phyloP scores from a whole-genome alignment of 805 yeast genomes.

The Spathaspora passalidarum region DNA sequence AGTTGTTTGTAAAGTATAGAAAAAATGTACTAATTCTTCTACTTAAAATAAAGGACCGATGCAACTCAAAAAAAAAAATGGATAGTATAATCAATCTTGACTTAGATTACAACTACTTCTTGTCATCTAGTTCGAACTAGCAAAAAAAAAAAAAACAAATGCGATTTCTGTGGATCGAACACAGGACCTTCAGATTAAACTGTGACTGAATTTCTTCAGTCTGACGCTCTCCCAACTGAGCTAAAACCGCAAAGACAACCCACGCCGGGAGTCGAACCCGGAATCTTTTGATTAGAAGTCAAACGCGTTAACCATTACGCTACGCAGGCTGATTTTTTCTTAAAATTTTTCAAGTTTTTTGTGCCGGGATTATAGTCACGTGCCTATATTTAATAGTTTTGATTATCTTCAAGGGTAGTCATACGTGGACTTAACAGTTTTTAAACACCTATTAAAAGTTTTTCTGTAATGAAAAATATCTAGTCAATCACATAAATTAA shows the following conservation, averaged over 20 bases:
- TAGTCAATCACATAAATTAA: too few relatives aligned
- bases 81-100: neutral
- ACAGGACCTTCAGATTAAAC: constrained; percentile 77
- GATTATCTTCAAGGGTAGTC: too few relatives aligned
- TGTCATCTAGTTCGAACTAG: neutral
- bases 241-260: constrained; percentile 34
- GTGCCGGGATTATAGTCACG: neutral
- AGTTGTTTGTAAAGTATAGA: neutral
- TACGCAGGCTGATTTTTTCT: constrained; percentile 42
- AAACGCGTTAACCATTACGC: constrained; percentile 69
- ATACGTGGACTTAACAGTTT: too few relatives aligned
- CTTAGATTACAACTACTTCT: neutral
- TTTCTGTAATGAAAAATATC: too few relatives aligned
- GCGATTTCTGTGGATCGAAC: constrained; percentile 83
- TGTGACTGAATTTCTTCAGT: constrained; percentile 23
- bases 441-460: too few relatives aligned
- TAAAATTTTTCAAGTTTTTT: neutral
- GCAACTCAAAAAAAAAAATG: neutral
- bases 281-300: constrained; percentile 66
- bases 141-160: constrained; percentile 21
- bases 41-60: too few relatives aligned
- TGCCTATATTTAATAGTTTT: neutral
- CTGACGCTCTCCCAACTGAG: constrained; percentile 42
- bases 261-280: constrained; percentile 60
- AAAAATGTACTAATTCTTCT: too few relatives aligned